Evolutionary conservation across 345 rosid genomes (phyloP), one percentile per base, ranked within the genome.

Genomic region (Erucastrum elatum): DNA sequence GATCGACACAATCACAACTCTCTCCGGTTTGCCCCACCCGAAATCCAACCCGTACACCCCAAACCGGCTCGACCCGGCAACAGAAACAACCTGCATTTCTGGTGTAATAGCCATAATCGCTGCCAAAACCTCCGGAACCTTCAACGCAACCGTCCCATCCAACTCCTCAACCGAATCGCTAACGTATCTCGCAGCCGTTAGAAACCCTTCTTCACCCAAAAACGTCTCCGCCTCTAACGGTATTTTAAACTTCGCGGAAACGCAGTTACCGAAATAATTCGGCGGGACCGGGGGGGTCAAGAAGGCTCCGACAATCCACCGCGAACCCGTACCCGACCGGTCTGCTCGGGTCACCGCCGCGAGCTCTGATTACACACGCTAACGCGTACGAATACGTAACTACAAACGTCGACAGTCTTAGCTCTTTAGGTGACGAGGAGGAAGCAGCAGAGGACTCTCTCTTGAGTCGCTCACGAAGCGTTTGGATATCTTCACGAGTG

Each of bases 191-290:
- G 34, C 63, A 2, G 75, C 70, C 11, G 12, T 31, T 15, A 73
- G 8, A n/a, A 41, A 49, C 1, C 33, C 66, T 56, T 46, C 66
- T 60, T 58, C 51, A 10, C 73, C 8, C 27, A 37, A 16, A 69
- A 53, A 33, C 0, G 13, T 1, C 27, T 12, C 62, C 25, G 79
- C 83, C 35, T 16, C 34, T 5, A 68, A 39, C 2, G 4, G 1
- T 0, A 0, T 0, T 1, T 1, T 8, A 1, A 1, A 0, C 27
- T 0, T 1, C 15, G 6, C 25, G 2, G 27, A 30, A 12, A 58
- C 35, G 2, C 88, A 84, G 27, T 86, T 87, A 0, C 89, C 90
- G 6, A 84, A 72, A 53, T 84, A 87, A 31, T 66, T 77, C 2
- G 5, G 10, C 0, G 84, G 83, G 2, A 81, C 1, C 12, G 88